Evolutionary conservation across 2,329 filamentous ascomycete species (phyloP), one percentile per base, ranked within the genome.

Genomic region (Phialophora verrucosa): DNA sequence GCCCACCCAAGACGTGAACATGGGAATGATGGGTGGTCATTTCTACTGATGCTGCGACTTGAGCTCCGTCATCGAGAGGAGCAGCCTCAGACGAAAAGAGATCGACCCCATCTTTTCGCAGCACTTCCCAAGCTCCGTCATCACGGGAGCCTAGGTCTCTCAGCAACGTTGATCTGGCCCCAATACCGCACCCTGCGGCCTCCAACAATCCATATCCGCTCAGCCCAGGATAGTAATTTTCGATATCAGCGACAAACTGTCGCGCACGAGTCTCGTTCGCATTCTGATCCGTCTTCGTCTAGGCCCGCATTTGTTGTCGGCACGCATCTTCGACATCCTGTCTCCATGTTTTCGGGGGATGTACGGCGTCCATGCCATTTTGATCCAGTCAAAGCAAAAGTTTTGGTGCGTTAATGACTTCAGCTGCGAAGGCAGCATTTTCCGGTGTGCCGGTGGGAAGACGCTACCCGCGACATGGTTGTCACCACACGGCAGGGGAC

Each of bases 11-110:
- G 65, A 64, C 32, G 38, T 57, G 17, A 61, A 53, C 53, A 67
- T 67, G 65, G 62, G 61, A 11, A 60, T 67, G 56, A 62, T 61
- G 44, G n/a, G 27, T 17, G 49, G 47, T 5, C 47, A 31, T 25
- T 67, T 44, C 38, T 67, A 64, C 51, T 53, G 23, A 31, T 17
- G 56, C 47, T 65, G 51, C 23, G 49, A 25, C 49, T 8, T 20
- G 38, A n/a, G 38, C 38, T n/a, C 14, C 17, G 6, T n/a, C 6
- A 44, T 44, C 38, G 17, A 44, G 38, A 7, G 38, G 38, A n/a
- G 49, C 23, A 8, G n/a, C 4, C 20, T 27, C 49, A 51, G 20
- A n/a, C 17, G 44, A 51, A 27, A 7, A 44, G 38, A 44, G 38
- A 17, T 17, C n/a, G 14, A 44, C 38, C 17, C 6, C 5, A 8